Evolutionary conservation across 306 rosid species (phyloP), one percentile per base, ranked within the genome.

Genomic region (Sicyos baderoa): DNA sequence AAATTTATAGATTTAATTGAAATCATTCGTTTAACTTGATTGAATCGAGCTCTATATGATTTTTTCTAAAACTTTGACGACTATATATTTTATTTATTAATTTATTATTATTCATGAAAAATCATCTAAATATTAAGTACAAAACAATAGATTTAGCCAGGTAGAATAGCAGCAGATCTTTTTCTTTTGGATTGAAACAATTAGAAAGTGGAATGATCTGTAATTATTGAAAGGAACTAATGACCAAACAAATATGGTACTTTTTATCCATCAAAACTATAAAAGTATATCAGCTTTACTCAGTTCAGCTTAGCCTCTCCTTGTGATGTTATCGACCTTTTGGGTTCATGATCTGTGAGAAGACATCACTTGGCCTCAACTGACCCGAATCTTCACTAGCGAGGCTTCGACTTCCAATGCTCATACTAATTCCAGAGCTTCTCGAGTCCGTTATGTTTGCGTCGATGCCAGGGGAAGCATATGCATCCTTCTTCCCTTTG

Each of bases 301-400:
- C 17, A 11, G 70, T n/a, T 22, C 54, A 17, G 63, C 63, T 12
- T 17, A 40, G 45, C 45, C 45, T 40, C 49, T 52, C 13, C 37
- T 17, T 53, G 15, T 19, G 22, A 19, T 49, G 82, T 88, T 70
- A 94, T 79, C 99, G 99, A 44, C 99, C 99, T 80, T 88, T 88
- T 1, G 99, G 99, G 85, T 94, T 88, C 97, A 94, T 94, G 84
- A 94, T 94, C 82, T 94, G 99, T 19, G 99, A 94, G 77, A 94
- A 94, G 13, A 94, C 97, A 23, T 96, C 87, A 77, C 97, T 94
- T 7, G 99, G 94, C 27, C 97, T 94, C 84, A 94, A 76, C 13
- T 97, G 97, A 47, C 90, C 97, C 4, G 99, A 94, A 80, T 88
- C 95, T 80, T 84, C 89, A 65, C 99, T 94, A 6, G 99, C 96